Percentiles rank a stretch among this genome's conserved stretches.
These are phyloP conservation scores for Pseudocercospora fuligena DNA, from an alignment of 2,329 filamentous ascomycete species.

Conservation along the genomic window DNA sequence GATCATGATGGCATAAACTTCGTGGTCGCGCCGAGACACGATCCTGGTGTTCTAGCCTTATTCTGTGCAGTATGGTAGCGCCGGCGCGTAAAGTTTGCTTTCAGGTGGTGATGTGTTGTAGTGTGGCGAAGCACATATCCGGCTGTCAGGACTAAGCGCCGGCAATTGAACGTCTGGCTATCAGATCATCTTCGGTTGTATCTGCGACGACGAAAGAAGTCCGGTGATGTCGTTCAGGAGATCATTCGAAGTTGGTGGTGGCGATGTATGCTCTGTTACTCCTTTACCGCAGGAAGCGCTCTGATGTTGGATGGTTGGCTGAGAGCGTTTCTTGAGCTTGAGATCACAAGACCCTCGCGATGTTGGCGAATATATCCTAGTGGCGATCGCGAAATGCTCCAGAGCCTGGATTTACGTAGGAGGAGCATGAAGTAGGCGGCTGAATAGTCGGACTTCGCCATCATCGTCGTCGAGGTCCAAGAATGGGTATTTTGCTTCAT, in stretches of 20 bases:
- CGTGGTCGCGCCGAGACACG: neutral
- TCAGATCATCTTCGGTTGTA: neutral
- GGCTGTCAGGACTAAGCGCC: neutral
- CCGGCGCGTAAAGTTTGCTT: neutral
- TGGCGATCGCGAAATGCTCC: slow-evolving; percentile 1
- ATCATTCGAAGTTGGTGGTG: neutral
- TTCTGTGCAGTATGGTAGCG: neutral
- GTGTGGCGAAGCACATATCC: slow-evolving; percentile 1
- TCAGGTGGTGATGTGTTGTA: neutral
- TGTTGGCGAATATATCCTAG: neutral
- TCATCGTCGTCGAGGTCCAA: neutral
- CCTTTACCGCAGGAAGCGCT: slow-evolving; percentile 7
- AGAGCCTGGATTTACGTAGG: neutral
- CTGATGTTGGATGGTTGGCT: slow-evolving; percentile 6
- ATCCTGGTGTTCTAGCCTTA: neutral
- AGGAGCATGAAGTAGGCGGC: slow-evolving; percentile 5
- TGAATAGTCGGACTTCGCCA: neutral
- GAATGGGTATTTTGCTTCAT: slow-evolving; percentile 6
- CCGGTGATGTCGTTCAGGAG: neutral
- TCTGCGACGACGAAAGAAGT: neutral
- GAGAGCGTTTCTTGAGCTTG: neutral
- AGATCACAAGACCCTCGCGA: neutral
- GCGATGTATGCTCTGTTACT: slow-evolving; percentile 7
- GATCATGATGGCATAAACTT: neutral
- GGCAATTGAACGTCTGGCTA: neutral